These are phyloP conservation scores for Nigrospora osmanthi DNA, from an alignment of 2,329 filamentous ascomycete genomes.

Conservation along the genomic window DNA sequence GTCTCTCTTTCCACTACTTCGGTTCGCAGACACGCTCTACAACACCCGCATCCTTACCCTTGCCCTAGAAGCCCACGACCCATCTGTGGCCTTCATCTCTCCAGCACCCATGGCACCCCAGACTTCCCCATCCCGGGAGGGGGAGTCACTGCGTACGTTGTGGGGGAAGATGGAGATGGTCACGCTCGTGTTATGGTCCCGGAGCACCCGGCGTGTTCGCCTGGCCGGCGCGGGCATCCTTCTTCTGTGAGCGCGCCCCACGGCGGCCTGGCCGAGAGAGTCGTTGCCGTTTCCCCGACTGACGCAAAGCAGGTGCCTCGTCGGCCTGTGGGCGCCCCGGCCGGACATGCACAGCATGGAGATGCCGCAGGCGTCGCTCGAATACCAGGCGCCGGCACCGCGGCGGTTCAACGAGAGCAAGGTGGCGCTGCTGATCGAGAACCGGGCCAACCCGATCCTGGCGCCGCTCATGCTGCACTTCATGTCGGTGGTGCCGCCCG, in stretches of 20 bases:
- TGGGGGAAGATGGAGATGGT: constrained; percentile 3
- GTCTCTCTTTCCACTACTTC: too few species aligned
- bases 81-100: too few species aligned
- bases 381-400: constrained; percentile 19
- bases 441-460: constrained; percentile 38
- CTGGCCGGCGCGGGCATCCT: constrained; percentile 18
- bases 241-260: constrained; percentile 23
- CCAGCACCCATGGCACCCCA: too few species aligned
- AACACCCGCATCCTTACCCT: too few species aligned
- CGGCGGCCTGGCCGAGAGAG: not conserved
- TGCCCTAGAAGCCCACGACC: too few species aligned
- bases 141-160: not conserved
- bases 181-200: constrained; percentile 19
- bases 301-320: too few species aligned
- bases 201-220: constrained; percentile 25
- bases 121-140: too few species aligned
- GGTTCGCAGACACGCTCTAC: too few species aligned
- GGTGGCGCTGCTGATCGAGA: constrained; percentile 48
- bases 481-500: constrained; percentile 46
- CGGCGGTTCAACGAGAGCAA: constrained; percentile 40
- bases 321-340: too few species aligned
- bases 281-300: too few species aligned
- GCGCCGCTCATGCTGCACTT: constrained; percentile 48
- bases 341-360: not conserved
- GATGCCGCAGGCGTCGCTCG: constrained; percentile 15